Base-by-base conservation (phyloP, 2,329 filamentous ascomycete genomes). In the Xylariales sp. region DNA sequence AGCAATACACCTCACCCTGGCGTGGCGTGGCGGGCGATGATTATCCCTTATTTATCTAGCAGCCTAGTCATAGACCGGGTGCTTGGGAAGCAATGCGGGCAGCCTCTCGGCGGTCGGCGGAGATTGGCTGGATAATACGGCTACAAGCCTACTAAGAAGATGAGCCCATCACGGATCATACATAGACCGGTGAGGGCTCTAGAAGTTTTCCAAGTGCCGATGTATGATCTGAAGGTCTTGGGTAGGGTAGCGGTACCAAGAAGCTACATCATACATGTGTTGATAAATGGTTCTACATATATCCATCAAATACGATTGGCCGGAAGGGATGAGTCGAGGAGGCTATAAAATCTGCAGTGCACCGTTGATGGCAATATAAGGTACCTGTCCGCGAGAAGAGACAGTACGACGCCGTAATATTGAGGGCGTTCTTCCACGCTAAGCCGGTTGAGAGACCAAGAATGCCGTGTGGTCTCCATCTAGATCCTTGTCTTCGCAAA, bases 61-160 rank as follows among this genome's bases (percentile, higher is more conserved):
- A 36, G 30, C 48, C 59, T 14, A 18, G 45, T 36, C 32, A 52
- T 48, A 18, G 50, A 28, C 52, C 30, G 30, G 43, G 18, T 52
- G 10, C 36, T 56, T 57, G 52, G 36, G 53, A 46, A 18, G 34
- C 49, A 8, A 46, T 53, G 48, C 18, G 41, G 30, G 39, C 18
- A 3, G 28, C 28, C n/a, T 46, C 58, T 66, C 59, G 64, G 39
- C 30, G 48, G 39, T 16, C 10, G 16, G 23, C n/a, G 10, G 34
- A 66, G 58, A 66, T 66, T 66, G 64, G 64, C 64, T 66, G 64
- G 64, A 41, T 66, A 66, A 66, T 66, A 63, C 54, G 46, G 64
- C 30, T 48, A 18, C 43, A 58, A 62, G 16, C 63, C 46, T 63
- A 49, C 18, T 5, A 43, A 43, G 45, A 50, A 39, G n/a, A 14